A percentile compares a stretch with the other conserved stretches of the same genome.
Evolutionary conservation across 2,329 filamentous ascomycete species (phyloP).

Genomic region (Fusarium foetens): DNA sequence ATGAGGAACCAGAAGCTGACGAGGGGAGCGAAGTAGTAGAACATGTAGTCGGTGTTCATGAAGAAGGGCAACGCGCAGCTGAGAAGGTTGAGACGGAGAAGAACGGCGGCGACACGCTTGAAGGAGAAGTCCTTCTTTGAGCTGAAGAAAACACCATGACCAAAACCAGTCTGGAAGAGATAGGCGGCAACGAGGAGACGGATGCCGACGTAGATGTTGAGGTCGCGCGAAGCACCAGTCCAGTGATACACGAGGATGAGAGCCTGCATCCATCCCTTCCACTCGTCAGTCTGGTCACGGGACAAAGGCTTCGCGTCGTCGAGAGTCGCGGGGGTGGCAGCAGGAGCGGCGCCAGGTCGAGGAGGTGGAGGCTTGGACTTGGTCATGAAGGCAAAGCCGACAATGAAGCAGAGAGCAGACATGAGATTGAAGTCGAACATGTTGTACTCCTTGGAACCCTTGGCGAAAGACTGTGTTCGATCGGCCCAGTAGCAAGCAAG

Average conservation of each 20-base stretch:
- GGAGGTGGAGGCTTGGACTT: conserved; percentile 25
- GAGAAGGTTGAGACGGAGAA: conserved; percentile 68
- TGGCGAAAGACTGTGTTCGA: conserved; percentile 45
- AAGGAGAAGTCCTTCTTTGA: conserved; percentile 66
- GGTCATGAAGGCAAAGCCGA: conserved; percentile 35
- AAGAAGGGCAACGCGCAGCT: conserved; percentile 63
- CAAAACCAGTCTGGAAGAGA: conserved; percentile 70
- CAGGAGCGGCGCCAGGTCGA: conserved; percentile 2
- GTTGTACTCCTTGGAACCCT: conserved; percentile 41
- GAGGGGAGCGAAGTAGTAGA: conserved; percentile 68
- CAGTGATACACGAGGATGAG: conserved; percentile 66
- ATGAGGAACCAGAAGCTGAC: conserved; percentile 71
- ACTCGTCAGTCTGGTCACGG: conserved; percentile 69
- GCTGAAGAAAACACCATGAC: conserved; percentile 68
- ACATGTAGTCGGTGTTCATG: conserved; percentile 62
- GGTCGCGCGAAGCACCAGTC: conserved; percentile 53
- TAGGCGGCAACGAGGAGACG: conserved; percentile 68
- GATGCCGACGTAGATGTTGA: conserved; percentile 64
- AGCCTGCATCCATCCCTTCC: conserved; percentile 73
- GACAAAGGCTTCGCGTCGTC: conserved; percentile 43
- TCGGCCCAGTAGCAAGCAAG: conserved; percentile 46
- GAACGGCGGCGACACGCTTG: conserved; percentile 59
- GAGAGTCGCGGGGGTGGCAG: conserved; percentile 16
- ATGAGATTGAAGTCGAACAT: conserved; percentile 38
- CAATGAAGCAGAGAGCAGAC: conserved; percentile 21